Base-by-base conservation (phyloP, 2,329 filamentous ascomycete species). In the Claviceps paspali region DNA sequence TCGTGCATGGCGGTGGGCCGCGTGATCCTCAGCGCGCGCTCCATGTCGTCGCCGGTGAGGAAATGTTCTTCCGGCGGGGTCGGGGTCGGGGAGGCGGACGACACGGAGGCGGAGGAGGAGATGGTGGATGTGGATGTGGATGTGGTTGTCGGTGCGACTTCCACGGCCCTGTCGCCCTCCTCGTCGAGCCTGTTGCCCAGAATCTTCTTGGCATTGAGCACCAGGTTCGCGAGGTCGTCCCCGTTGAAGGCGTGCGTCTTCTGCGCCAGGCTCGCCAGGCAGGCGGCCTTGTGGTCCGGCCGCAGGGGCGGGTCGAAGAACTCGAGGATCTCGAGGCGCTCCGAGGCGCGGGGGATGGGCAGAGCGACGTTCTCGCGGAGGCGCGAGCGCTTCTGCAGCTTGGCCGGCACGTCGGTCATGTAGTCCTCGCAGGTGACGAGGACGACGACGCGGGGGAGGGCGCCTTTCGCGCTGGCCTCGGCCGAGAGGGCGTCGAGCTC, bases 191-290 rank as follows among this genome's bases (percentile, higher is more conserved):
- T 47, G 35, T 36, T 40, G 5, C 45, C 50, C 11, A 48, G 46
- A 3, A 55, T 51, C 23, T 45, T 37, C 40, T 48, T 53, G 1
- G 57, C 52, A 18, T 52, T 54, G 4, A 42, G 29, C 4, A 81
- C 63, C 0, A 95, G 63, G 11, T 68, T 70, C n/a, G 65, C 62
- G 1, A 95, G 63, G 53, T 95, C 87, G 1, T 72, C 70, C 4
- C 82, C 81, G 23, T 84, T 92, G 55, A 84, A 95, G 4, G 87
- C 88, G 50, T 95, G 86, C 0, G 87, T 92, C 39, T 76, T 73
- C 43, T 82, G 73, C 29, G 79, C 79, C 30, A 93, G 61, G 14
- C 67, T 61, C 4, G 67, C 59, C 14, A 85, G 59, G 8, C 75
- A 61, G 1, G 59, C 57, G 3, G 78, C 65, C 38, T 57, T 63